Evolutionary conservation across 306 rosid species (phyloP).

Genomic region (Prunus mira): DNA sequence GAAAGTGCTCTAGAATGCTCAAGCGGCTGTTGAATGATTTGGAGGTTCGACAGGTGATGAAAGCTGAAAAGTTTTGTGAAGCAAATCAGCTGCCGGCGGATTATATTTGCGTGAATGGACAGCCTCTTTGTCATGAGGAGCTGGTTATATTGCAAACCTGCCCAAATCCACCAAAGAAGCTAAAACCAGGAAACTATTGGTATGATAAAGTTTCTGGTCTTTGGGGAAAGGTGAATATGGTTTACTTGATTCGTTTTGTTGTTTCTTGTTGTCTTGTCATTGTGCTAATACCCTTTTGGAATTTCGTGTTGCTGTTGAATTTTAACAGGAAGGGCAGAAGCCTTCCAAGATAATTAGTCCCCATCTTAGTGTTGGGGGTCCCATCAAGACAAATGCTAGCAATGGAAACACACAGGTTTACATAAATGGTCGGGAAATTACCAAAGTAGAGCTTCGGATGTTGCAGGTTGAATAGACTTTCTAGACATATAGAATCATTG

Average conservation of each 20-base stretch:
- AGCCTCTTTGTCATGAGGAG: conserved; percentile 75
- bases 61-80: conserved; percentile 79
- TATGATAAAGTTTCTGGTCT: conserved; percentile 98
- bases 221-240: conserved; percentile 93
- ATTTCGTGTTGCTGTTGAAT: conserved; percentile 23
- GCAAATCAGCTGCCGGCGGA: conserved; percentile 89
- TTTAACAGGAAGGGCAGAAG: conserved; percentile 88
- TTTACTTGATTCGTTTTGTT: conserved; percentile 2
- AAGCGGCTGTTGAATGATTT: conserved; percentile 79
- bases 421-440: conserved; percentile 94
- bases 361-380: conserved; percentile 88
- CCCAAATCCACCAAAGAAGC: conserved; percentile 81
- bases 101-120: conserved; percentile 76
- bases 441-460: conserved; percentile 95
- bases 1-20: conserved; percentile 85
- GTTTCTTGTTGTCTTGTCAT: not conserved
- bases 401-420: conserved; percentile 89
- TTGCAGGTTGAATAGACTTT: conserved; percentile 65
- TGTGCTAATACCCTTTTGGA: conserved; percentile 17
- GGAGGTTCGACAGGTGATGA: conserved; percentile 85
- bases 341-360: conserved; percentile 85
- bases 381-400: conserved; percentile 76
- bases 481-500: conserved; percentile 4
- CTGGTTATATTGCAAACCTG: conserved; percentile 59
- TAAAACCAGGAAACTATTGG: conserved; percentile 97